These are phyloP conservation scores for Trichaptum fuscoviolaceum DNA, from an alignment of 768 basidiomycete genomes.

Conservation along the genomic window DNA sequence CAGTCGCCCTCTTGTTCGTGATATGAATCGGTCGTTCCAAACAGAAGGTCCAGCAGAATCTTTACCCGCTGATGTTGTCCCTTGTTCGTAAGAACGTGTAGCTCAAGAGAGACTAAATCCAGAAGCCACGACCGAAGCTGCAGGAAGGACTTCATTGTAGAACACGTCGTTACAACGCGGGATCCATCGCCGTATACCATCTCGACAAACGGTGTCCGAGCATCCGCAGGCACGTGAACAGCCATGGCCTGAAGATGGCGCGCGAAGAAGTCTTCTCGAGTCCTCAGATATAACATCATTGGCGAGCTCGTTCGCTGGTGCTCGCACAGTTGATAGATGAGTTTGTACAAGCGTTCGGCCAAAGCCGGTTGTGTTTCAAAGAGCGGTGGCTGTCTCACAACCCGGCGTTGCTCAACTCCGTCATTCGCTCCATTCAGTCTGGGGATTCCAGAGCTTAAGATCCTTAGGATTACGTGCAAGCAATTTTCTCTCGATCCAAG, in stretches of 20 bases:
- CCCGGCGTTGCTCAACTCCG: conserved; percentile 16
- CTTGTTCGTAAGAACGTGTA: conserved; percentile 79
- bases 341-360: conserved; percentile 80
- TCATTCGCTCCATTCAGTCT: conserved; percentile 41
- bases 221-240: conserved; percentile 47
- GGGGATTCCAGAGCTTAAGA: conserved; percentile 70
- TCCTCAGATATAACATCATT: conserved; percentile 80
- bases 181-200: conserved; percentile 69
- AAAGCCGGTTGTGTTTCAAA: conserved; percentile 65
- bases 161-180: conserved; percentile 60
- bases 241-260: conserved; percentile 80
- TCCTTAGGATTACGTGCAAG: conserved; percentile 75
- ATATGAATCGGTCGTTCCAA: conserved; percentile 52
- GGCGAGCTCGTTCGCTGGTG: conserved; percentile 79
- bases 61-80: conserved; percentile 68
- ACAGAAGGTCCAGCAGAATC: conserved; percentile 76
- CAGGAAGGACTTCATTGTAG: conserved; percentile 69
- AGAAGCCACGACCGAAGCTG: conserved; percentile 80
- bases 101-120: conserved; percentile 80
- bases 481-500: conserved; percentile 64
- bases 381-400: conserved; percentile 37
- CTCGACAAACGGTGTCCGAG: conserved; percentile 45
- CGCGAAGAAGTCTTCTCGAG: conserved; percentile 83
- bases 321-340: conserved; percentile 83
- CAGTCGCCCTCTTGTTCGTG: conserved; percentile 38